These are phyloP conservation scores for Crithidia mellificae DNA, from an alignment of 208 protist genomes.

Conservation along the genomic window DNA sequence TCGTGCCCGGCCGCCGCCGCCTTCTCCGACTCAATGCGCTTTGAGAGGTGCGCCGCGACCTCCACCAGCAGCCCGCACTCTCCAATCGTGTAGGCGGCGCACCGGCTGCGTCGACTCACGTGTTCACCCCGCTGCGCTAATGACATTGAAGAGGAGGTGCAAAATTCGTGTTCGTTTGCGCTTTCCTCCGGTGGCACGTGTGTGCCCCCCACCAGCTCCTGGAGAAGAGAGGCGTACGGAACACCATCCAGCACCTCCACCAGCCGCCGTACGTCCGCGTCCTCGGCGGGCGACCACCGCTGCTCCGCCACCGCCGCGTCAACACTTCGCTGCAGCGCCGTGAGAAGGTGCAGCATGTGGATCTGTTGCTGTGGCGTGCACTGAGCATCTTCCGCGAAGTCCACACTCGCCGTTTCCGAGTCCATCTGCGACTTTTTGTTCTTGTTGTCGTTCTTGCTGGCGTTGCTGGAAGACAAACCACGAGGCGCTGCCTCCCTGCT, in stretches of 20 bases:
- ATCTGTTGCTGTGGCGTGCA: constrained; percentile 21
- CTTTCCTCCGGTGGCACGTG: constrained; percentile 17
- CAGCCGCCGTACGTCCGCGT: constrained; percentile 18
- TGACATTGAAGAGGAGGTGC: too few species aligned
- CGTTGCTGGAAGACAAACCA: background rate
- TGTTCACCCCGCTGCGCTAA: too few species aligned
- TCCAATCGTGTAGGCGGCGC: constrained; percentile 12
- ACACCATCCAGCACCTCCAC: constrained; percentile 20
- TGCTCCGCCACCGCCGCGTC: constrained; percentile 15
- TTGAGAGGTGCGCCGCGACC: constrained; percentile 22
- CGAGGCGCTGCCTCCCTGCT: too few species aligned
- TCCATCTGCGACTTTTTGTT: background rate
- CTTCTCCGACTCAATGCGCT: background rate
- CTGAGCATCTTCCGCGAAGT: too few species aligned
- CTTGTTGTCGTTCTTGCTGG: background rate
- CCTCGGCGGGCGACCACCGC: constrained; percentile 12
- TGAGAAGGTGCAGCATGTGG: constrained; percentile 22
- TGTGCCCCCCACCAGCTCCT: constrained; percentile 1
- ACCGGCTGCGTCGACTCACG: background rate
- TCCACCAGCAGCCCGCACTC: constrained; percentile 38
- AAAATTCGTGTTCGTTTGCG: too few species aligned
- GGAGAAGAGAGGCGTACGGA: constrained; percentile 23
- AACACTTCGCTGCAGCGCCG: constrained; percentile 16
- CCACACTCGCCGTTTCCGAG: too few species aligned
- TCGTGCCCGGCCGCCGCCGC: background rate